Percentiles rank a stretch among this genome's conserved stretches.
Conservation (phyloP, 305 asterid genomes). For the Withania somnifera region DNA sequence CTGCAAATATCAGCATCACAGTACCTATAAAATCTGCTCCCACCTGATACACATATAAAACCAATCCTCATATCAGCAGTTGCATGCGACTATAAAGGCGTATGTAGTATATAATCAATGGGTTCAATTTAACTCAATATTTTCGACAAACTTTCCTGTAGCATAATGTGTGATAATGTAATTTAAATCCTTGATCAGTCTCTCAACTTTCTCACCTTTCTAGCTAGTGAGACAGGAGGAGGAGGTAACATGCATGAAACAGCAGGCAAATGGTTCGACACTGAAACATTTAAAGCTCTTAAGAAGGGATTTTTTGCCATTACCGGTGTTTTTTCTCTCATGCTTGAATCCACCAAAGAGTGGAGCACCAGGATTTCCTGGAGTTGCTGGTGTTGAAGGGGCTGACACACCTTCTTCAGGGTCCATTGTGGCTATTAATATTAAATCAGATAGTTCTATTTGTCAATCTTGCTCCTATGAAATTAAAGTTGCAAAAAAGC, state of each 20-base stretch:
- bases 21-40: constrained; percentile 95
- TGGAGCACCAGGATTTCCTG: constrained; percentile 64
- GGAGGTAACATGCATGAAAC: constrained; percentile 50
- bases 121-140: not conserved
- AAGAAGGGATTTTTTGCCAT: constrained; percentile 35
- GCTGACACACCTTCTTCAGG: constrained; percentile 46
- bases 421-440: constrained; percentile 22
- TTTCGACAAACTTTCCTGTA: no score
- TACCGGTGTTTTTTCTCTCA: constrained; percentile 7
- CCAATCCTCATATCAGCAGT: not conserved
- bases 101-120: not conserved
- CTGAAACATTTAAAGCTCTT: constrained; percentile 48
- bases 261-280: constrained; percentile 46
- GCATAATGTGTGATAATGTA: not conserved
- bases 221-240: constrained; percentile 65
- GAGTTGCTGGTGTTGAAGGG: constrained; percentile 60
- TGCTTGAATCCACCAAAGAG: constrained; percentile 44
- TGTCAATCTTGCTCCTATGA: not conserved
- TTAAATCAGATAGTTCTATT: not conserved
- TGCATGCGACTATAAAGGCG: not conserved
- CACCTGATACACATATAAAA: constrained; percentile 37
- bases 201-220: constrained; percentile 39
- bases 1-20: constrained; percentile 60
- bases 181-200: not conserved
- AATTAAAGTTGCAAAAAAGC: not conserved